Evolutionary conservation across 139 green algal genomes (phyloP), one percentile per base, ranked within the genome.

Genomic region (Chlamydomonas sphaeroides): DNA sequence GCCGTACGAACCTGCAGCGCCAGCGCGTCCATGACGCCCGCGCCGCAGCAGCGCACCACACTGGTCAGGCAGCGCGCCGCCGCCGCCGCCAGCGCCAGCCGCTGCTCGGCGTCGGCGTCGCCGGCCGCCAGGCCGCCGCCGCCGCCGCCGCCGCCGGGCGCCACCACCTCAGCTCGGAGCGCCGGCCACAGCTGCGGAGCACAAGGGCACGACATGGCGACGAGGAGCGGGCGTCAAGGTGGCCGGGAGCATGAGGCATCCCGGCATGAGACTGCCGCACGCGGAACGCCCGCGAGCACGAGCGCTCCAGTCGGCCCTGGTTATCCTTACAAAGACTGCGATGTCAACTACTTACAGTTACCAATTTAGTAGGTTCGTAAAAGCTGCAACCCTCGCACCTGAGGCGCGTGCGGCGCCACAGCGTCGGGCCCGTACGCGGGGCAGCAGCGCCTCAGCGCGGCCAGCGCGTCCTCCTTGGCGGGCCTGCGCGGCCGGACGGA

Each of bases 381-480:
- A 68, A 42, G 10, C 45, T 53, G 45, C 11, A 53, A 53, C 45
- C 4, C 59, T 5, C 70, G 3, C 67, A 86, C 85, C 74, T 83
- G 72, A 10, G 39, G 32, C 7, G 78, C 5, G 42, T 89, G 85
- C 48, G 66, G 53, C 45, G 41, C 51, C 59, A 89, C 30, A 1
- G 85, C 79, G 23, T 89, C 85, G 2, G 39, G 45, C 10, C 85
- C 85, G 57, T 71, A 86, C 18, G 79, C 65, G 26, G 45, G 32
- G 79, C 73, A 86, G 73, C 85, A 89, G 51, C 66, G 49, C 17
- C 41, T 30, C 49, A 89, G 42, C 1, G 85, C 85, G 11, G 30
- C 45, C 23, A 89, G n/a, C 17, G 79, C 59, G 36, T 89, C 85
- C 79, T 85, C 66, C 59, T 89, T 89, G 79, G 85, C 85, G 30